phyloP scores from a whole-genome alignment of 345 rosid species.

The Arabis alpina region DNA sequence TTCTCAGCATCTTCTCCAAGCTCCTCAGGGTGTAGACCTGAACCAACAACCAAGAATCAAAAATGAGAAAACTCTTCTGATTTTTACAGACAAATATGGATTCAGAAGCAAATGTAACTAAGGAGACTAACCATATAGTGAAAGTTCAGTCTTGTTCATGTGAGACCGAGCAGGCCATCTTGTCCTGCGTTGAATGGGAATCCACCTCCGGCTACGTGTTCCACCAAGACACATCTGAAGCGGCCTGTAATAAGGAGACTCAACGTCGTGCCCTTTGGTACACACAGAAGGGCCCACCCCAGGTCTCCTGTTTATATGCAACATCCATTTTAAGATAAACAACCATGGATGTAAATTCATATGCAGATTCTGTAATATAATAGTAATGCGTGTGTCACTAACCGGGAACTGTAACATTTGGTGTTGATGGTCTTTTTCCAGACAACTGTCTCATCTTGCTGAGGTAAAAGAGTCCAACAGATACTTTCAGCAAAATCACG shows the following conservation, averaged over 20 bases:
- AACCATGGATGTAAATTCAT: constrained; percentile 35
- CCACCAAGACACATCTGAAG: constrained; percentile 89
- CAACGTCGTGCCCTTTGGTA: constrained; percentile 75
- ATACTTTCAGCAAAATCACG: constrained; percentile 72
- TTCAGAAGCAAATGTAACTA: constrained; percentile 14
- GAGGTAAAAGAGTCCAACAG: constrained; percentile 88
- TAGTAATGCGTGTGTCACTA: constrained; percentile 31
- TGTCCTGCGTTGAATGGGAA: constrained; percentile 74
- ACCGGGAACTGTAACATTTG: constrained; percentile 81
- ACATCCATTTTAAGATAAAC: constrained; percentile 2
- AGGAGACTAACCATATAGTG: constrained; percentile 67
- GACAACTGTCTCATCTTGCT: constrained; percentile 94
- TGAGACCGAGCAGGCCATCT: constrained; percentile 88
- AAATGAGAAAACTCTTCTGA: neutral
- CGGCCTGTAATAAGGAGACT: constrained; percentile 88
- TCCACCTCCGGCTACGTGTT: constrained; percentile 82
- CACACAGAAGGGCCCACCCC: constrained; percentile 81
- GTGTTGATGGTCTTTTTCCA: constrained; percentile 90
- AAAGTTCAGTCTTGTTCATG: constrained; percentile 76
- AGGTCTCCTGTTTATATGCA: constrained; percentile 61
- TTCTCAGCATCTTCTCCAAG: constrained; percentile 63
- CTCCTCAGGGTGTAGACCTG: constrained; percentile 76
- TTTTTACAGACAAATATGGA: constrained; percentile 2
- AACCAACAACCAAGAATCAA: constrained; percentile 27
- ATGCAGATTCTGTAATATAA: constrained; percentile 24